A percentile compares a stretch with the other conserved stretches of the same genome.
Conservation (phyloP, 1,284 basidiomycete species). For the Papiliotrema flavescens region DNA sequence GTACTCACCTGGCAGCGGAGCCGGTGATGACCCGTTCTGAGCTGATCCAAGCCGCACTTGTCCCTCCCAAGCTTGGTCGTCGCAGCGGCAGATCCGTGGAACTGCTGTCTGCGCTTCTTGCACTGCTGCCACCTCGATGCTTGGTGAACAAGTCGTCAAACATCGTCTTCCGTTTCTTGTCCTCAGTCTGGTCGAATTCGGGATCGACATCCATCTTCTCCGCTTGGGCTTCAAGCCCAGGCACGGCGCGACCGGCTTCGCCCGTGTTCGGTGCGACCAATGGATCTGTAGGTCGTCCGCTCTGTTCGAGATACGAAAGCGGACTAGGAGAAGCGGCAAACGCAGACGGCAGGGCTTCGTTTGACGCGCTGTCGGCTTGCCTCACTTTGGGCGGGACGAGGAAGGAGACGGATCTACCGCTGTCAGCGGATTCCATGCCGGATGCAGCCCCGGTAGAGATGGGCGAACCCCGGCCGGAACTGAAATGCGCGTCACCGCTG, state of each 20-base stretch:
- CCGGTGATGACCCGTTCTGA: background rate
- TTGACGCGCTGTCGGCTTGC: background rate
- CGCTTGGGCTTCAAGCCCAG: too few relatives aligned
- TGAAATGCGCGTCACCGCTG: background rate
- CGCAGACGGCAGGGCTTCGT: background rate
- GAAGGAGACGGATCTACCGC: constrained; percentile 4
- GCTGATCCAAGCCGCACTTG: background rate
- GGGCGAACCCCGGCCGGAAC: background rate
- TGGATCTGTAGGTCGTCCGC: too few relatives aligned
- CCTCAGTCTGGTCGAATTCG: background rate
- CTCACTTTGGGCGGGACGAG: background rate
- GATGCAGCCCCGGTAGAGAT: too few relatives aligned
- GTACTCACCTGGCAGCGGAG: too few relatives aligned
- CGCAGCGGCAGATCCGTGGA: background rate
- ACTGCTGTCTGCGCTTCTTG: background rate
- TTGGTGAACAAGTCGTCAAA: constrained; percentile 1
- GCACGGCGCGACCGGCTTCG: background rate
- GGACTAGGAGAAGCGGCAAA: background rate
- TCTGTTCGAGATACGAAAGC: background rate
- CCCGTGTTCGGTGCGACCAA: background rate
- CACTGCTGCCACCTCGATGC: background rate
- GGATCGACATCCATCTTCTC: constrained; percentile 1
- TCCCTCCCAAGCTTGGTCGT: background rate
- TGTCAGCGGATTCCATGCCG: background rate
- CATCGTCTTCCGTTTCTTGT: background rate